Percentiles rank a stretch among this genome's conserved stretches.
phyloP scores from a whole-genome alignment of 1,284 basidiomycete genomes.

The Puccinia coronata region DNA sequence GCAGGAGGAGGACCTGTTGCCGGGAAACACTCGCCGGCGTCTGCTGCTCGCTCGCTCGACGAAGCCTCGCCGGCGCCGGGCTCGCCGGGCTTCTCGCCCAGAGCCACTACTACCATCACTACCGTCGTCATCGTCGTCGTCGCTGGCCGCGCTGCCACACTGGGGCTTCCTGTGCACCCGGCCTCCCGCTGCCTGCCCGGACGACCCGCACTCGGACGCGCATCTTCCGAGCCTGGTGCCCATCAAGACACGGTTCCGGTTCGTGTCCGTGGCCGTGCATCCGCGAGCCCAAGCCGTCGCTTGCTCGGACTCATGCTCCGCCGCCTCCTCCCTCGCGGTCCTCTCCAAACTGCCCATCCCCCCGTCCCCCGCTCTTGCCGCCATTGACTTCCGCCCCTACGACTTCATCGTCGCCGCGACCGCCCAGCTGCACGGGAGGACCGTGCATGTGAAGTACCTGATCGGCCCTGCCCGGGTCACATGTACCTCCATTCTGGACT shows the following conservation, averaged over 20 bases:
- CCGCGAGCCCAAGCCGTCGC: background rate
- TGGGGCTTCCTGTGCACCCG: background rate
- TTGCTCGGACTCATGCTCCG: too few species aligned
- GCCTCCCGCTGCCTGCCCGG: background rate
- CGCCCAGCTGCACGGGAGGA: background rate
- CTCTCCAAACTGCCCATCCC: background rate
- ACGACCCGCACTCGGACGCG: background rate
- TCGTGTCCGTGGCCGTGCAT: background rate
- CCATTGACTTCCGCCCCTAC: background rate
- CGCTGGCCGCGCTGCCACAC: background rate
- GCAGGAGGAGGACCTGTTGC: too few species aligned
- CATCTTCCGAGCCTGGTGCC: background rate
- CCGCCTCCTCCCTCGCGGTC: background rate
- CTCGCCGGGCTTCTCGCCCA: background rate
- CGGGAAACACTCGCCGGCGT: background rate
- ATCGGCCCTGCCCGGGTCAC: background rate
- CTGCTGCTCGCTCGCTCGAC: background rate
- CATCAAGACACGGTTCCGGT: background rate
- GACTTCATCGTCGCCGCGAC: slow-evolving; percentile 5
- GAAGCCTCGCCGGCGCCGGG: background rate
- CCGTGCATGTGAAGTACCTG: background rate
- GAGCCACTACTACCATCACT: background rate
- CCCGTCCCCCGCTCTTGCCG: background rate
- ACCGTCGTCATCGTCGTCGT: too few species aligned
- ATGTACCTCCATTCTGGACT: background rate